Conservation (phyloP, 139 green algal species). For the Mesostigma viride region DNA sequence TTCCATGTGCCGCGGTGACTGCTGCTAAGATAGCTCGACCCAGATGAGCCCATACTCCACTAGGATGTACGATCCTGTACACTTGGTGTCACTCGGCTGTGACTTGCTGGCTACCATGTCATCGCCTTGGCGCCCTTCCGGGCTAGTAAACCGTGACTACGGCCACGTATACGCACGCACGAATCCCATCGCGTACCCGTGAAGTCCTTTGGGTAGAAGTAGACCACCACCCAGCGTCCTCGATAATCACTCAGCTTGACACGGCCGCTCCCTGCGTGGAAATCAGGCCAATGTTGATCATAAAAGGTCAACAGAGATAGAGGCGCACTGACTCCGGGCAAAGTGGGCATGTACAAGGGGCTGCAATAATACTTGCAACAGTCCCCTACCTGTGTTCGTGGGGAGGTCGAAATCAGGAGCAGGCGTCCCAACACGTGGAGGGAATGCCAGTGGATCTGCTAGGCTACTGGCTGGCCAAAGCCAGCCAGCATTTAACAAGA, state of each 20-base stretch:
- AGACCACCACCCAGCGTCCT: conserved; percentile 12
- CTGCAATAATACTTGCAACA: background rate
- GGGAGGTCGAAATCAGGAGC: conserved; percentile 7
- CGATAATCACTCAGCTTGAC: background rate
- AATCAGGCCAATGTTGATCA: background rate
- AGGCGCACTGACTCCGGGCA: background rate
- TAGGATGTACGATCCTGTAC: no score
- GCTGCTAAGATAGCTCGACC: no score
- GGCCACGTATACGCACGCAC: background rate
- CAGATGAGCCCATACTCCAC: no score
- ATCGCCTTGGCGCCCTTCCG: no score
- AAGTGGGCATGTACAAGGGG: background rate
- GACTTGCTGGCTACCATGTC: no score
- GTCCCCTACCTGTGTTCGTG: background rate
- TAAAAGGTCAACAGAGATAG: background rate
- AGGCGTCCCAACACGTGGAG: background rate
- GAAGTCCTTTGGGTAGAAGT: conserved; percentile 25
- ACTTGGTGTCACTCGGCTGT: no score
- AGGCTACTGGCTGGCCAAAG: no score
- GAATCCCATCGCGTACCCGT: background rate
- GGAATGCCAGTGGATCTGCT: no score
- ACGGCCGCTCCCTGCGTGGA: background rate
- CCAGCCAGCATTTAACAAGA: no score
- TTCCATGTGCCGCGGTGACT: no score
- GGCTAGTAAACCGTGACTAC: no score